Conservation (phyloP, 352 stramenopile species). For the Pythium pyrilobum region DNA sequence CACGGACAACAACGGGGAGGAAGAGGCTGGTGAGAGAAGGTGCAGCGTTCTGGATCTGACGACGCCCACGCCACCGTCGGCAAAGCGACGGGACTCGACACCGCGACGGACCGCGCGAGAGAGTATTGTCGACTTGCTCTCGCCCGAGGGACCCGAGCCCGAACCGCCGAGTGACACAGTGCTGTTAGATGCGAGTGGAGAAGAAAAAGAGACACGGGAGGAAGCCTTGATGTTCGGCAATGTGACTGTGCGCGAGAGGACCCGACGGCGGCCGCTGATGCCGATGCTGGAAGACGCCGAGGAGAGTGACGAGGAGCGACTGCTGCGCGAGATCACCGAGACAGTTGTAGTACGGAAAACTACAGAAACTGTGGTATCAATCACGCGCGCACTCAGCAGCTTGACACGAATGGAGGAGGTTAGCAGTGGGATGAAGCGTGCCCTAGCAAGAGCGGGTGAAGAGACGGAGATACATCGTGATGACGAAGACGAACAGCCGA, state of each 20-base stretch:
- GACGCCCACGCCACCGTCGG: conserved; percentile 18
- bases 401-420: too few relatives aligned
- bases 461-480: not conserved
- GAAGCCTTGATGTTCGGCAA: not conserved
- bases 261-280: not conserved
- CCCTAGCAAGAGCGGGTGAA: too few relatives aligned
- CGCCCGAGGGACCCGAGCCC: conserved; percentile 11
- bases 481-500: not conserved
- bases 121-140: conserved; percentile 47
- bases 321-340: not conserved
- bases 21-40: not conserved
- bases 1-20: not conserved
- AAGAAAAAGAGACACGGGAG: not conserved
- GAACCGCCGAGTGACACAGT: conserved; percentile 2
- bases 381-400: too few relatives aligned
- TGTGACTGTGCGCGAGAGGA: not conserved
- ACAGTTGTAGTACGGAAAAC: too few relatives aligned
- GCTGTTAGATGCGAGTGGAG: not conserved
- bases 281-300: not conserved
- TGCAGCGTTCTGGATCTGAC: conserved; percentile 18
- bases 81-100: not conserved
- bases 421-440: too few relatives aligned
- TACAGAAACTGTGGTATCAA: too few relatives aligned
- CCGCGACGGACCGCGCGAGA: not conserved
- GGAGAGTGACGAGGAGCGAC: not conserved